Evolutionary conservation across 345 rosid species (phyloP).

Genomic region (Clausena lansium): DNA sequence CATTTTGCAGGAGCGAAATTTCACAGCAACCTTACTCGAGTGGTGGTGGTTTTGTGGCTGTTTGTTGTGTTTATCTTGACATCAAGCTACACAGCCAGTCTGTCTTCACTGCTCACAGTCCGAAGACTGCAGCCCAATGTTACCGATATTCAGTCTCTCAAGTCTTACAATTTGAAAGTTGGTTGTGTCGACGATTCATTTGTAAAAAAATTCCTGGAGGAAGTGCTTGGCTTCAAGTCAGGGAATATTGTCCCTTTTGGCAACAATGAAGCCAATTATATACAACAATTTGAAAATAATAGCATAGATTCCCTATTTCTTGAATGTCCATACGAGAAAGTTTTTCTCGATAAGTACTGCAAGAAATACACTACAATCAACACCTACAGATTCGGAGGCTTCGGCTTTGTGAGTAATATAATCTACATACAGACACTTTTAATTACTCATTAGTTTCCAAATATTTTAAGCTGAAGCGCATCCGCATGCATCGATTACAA

Average conservation of each 20-base stretch:
- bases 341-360: slow-evolving; percentile 36
- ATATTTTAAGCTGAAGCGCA: too few species aligned
- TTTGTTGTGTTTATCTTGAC: slow-evolving; percentile 44
- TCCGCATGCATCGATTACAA: not conserved
- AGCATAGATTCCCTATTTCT: slow-evolving; percentile 34
- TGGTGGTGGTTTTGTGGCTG: slow-evolving; percentile 45
- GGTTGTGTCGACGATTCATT: slow-evolving; percentile 44
- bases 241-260: slow-evolving; percentile 7
- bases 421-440: not conserved
- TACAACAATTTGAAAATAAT: slow-evolving; percentile 11
- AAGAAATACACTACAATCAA: slow-evolving; percentile 18
- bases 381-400: slow-evolving; percentile 42
- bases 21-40: slow-evolving; percentile 22
- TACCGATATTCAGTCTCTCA: slow-evolving; percentile 28
- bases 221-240: slow-evolving; percentile 20
- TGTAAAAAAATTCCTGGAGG: slow-evolving; percentile 24
- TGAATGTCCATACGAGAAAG: slow-evolving; percentile 42
- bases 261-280: slow-evolving; percentile 11
- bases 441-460: too few species aligned
- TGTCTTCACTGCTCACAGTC: slow-evolving; percentile 47
- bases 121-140: slow-evolving; percentile 24
- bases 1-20: slow-evolving; percentile 34
- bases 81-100: slow-evolving; percentile 48
- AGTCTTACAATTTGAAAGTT: slow-evolving; percentile 15
- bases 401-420: slow-evolving; percentile 43